phyloP scores from a whole-genome alignment of 495 filamentous ascomycete genomes.

The Aspergillus sparsus region DNA sequence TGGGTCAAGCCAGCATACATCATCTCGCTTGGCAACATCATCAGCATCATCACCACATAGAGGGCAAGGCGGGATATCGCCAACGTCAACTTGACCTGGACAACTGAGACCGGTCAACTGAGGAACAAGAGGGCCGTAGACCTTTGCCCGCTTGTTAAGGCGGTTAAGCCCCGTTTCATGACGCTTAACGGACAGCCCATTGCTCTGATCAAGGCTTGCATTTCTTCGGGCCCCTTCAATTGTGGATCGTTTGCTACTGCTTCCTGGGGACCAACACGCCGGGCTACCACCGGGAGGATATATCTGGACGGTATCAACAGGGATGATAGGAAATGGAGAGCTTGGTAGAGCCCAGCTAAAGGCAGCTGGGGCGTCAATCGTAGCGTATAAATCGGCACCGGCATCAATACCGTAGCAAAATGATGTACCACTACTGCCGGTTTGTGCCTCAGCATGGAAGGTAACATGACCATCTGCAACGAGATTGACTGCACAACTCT shows the following conservation, averaged over 20 bases:
- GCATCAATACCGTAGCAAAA: slow-evolving; percentile 15
- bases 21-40: background rate
- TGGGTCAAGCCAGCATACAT: background rate
- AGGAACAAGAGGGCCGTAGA: slow-evolving; percentile 13
- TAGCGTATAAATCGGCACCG: slow-evolving; percentile 12
- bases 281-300: slow-evolving; percentile 1
- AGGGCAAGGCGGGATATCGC: background rate
- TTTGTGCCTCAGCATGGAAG: slow-evolving; percentile 9
- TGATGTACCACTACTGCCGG: slow-evolving; percentile 1
- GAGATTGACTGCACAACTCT: slow-evolving; percentile 11
- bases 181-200: background rate
- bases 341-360: slow-evolving; percentile 9
- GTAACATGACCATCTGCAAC: slow-evolving; percentile 12
- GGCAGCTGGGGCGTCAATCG: slow-evolving; percentile 6
- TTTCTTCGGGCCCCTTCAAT: no score
- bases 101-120: background rate
- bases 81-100: background rate
- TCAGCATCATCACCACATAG: background rate
- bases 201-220: no score
- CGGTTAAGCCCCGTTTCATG: background rate
- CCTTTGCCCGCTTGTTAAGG: slow-evolving; percentile 8
- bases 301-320: slow-evolving; percentile 3
- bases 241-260: slow-evolving; percentile 7
- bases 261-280: background rate
- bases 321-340: slow-evolving; percentile 6